A percentile compares a stretch with the other conserved stretches of the same genome.
These are phyloP conservation scores for Parathielavia appendiculata DNA, from an alignment of 495 filamentous ascomycete species.

Conservation along the genomic window DNA sequence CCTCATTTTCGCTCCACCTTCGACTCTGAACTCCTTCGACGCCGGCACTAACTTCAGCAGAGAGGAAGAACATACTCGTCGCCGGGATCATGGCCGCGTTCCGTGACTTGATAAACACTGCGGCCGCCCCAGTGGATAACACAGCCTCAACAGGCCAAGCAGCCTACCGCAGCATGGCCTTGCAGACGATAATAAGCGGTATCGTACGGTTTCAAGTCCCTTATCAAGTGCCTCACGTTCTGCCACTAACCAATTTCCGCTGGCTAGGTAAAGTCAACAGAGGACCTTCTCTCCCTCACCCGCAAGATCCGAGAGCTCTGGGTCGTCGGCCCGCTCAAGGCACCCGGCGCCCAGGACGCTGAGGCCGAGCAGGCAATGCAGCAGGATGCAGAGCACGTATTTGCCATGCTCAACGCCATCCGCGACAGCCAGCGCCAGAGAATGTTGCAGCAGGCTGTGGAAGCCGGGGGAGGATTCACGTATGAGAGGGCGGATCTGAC, in stretches of 20 bases:
- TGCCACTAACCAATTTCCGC: constrained; percentile 3
- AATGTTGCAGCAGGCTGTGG: not conserved
- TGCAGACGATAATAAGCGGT: constrained; percentile 32
- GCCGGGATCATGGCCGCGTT: constrained; percentile 37
- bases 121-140: constrained; percentile 27
- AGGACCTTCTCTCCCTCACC: constrained; percentile 37
- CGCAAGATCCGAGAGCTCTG: constrained; percentile 42
- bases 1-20: not conserved
- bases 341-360: constrained; percentile 31
- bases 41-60: constrained; percentile 20
- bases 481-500: not conserved
- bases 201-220: constrained; percentile 22
- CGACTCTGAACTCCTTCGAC: not conserved
- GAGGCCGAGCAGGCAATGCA: constrained; percentile 29
- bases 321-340: constrained; percentile 38
- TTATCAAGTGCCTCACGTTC: not conserved
- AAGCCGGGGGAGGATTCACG: not conserved
- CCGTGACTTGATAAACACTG: constrained; percentile 32
- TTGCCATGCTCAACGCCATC: constrained; percentile 13
- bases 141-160: constrained; percentile 33
- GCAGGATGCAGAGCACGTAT: constrained; percentile 16
- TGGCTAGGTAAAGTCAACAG: constrained; percentile 28
- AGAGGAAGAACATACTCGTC: constrained; percentile 36
- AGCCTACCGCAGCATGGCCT: constrained; percentile 34
- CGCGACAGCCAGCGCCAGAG: constrained; percentile 9